A percentile compares a stretch with the other conserved stretches of the same genome.
These are phyloP conservation scores for Hypsizygus ulmarius DNA, from an alignment of 1,284 basidiomycete species.

Conservation along the genomic window DNA sequence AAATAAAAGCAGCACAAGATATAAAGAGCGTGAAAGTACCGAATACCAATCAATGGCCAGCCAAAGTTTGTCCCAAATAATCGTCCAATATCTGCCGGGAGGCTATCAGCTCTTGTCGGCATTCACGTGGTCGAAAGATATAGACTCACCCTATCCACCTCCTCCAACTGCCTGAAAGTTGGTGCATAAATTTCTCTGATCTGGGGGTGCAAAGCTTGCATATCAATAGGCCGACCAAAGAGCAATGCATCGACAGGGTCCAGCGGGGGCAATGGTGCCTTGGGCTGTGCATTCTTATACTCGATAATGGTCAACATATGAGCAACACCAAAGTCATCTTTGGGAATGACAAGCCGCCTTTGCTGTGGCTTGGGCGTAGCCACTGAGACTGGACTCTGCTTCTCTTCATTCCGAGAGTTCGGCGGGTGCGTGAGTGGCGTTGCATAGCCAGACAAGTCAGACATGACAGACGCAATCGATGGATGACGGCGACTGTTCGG, in stretches of 20 bases:
- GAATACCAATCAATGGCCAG: constrained; percentile 1
- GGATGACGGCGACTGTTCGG: constrained; percentile 45
- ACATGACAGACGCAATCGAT: constrained; percentile 64
- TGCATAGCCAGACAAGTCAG: constrained; percentile 55
- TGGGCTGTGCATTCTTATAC: constrained; percentile 48
- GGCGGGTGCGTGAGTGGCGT: constrained; percentile 41
- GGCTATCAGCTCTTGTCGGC: neutral
- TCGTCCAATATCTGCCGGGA: constrained; percentile 16
- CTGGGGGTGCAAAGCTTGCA: constrained; percentile 66
- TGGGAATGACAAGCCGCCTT: constrained; percentile 54
- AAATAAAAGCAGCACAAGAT: neutral
- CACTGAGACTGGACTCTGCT: constrained; percentile 24
- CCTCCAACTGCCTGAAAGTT: constrained; percentile 73
- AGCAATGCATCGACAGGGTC: constrained; percentile 70
- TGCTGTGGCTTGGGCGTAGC: constrained; percentile 31
- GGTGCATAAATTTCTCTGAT: constrained; percentile 70
- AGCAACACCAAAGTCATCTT: constrained; percentile 80
- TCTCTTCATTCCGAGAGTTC: constrained; percentile 26
- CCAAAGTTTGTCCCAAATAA: constrained; percentile 13
- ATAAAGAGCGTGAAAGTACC: neutral
- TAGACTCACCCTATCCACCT: constrained; percentile 67
- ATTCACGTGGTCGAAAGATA: neutral
- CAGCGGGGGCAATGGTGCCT: constrained; percentile 36
- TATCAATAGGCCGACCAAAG: constrained; percentile 65
- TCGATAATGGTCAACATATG: constrained; percentile 85